Percentiles rank a stretch among this genome's conserved stretches.
Conservation (phyloP, 495 filamentous ascomycete species). For the Letharia lupina region DNA sequence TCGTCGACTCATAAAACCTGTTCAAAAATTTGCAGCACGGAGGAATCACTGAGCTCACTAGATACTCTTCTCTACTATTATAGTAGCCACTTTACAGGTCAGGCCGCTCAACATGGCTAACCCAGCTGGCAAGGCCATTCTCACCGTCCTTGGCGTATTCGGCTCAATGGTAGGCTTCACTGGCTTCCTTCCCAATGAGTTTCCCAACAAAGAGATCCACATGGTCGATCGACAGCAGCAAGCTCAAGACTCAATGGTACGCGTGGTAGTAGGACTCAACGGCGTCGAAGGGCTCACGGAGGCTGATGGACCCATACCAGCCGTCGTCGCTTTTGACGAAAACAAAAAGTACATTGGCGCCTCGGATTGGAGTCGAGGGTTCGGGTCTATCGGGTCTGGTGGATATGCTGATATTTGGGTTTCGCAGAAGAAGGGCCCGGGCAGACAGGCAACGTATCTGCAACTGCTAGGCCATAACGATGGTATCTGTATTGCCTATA, state of each 20-base stretch:
- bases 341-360: slow-evolving; percentile 1
- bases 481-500: slow-evolving; percentile 5
- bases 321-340: background rate
- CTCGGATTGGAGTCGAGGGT: background rate
- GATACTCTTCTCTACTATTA: too few species aligned
- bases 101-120: too few species aligned
- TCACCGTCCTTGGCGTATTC: slow-evolving; percentile 3
- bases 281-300: background rate
- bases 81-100: too few species aligned
- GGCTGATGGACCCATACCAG: background rate
- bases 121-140: background rate
- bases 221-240: background rate
- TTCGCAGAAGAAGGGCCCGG: background rate
- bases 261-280: slow-evolving; percentile 2
- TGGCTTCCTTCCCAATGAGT: background rate
- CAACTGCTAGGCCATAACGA: background rate
- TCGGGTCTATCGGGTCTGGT: background rate
- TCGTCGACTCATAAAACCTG: too few species aligned
- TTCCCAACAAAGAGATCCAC: background rate
- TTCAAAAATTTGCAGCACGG: too few species aligned
- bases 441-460: background rate
- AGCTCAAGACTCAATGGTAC: slow-evolving; percentile 1
- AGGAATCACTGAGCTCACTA: too few species aligned
- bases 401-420: background rate
- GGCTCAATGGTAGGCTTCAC: background rate